Conservation (phyloP, 495 filamentous ascomycete species). For the Melanomma pulvis-pyrius region DNA sequence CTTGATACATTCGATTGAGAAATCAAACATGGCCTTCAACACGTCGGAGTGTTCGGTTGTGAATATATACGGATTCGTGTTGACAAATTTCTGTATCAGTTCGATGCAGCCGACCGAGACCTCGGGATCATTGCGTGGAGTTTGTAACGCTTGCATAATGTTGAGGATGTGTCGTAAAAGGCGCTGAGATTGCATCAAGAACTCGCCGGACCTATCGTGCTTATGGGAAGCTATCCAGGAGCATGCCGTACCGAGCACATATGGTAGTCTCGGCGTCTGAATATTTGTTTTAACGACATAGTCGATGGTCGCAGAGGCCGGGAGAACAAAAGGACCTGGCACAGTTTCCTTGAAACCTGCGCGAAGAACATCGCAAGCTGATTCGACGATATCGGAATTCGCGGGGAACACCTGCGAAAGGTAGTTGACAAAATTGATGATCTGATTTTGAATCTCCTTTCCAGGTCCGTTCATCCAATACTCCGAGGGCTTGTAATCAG, state of each 20-base stretch:
- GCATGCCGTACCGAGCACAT: constrained; percentile 75
- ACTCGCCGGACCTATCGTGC: constrained; percentile 47
- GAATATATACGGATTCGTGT: constrained; percentile 63
- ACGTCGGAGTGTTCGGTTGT: constrained; percentile 55
- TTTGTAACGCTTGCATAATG: constrained; percentile 43
- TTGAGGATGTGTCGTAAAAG: constrained; percentile 56
- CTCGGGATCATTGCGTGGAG: constrained; percentile 73
- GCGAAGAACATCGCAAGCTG: constrained; percentile 72
- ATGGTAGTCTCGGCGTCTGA: constrained; percentile 68
- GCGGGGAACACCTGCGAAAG: constrained; percentile 50
- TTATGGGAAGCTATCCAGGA: constrained; percentile 70
- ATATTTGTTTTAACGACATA: constrained; percentile 67
- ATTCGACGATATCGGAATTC: constrained; percentile 71
- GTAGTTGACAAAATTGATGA: constrained; percentile 60
- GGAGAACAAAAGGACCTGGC: constrained; percentile 77
- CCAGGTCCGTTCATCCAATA: constrained; percentile 66
- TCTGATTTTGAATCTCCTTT: constrained; percentile 57
- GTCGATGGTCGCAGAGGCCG: constrained; percentile 67
- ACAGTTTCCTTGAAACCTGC: constrained; percentile 78
- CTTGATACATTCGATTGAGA: constrained; percentile 71
- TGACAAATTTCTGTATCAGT: constrained; percentile 67
- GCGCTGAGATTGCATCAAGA: constrained; percentile 62
- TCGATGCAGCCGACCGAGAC: constrained; percentile 76
- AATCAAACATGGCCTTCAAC: constrained; percentile 73
- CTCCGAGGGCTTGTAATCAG: constrained; percentile 43